Base-by-base conservation (phyloP, 192 early-diverging fungal species). In the Rhizophlyctis rosea region DNA sequence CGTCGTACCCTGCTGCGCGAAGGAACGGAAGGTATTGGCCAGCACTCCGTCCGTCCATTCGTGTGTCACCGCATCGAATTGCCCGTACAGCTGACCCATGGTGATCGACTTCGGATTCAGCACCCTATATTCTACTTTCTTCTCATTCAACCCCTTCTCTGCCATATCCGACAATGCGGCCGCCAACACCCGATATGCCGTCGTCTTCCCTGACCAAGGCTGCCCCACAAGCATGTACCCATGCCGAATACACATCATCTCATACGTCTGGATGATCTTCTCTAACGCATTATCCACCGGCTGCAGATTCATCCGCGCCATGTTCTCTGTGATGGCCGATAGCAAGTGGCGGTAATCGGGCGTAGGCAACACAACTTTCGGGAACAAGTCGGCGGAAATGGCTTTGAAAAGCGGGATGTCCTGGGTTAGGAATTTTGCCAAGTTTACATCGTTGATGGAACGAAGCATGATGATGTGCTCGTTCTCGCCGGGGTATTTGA, bases 231-330 rank as follows among this genome's bases (percentile, higher is more conserved):
- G 70, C 82, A 85, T 85, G 62, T 82, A 81, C 34, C 82, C 82
- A 57, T 85, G 82, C 28, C 82, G 68, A 57, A 85, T 82, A 64
- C 81, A 81, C 79, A 83, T 85, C 76, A 82, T 85, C 62, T 85
- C 82, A 48, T 85, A 85, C 3, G 77, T 77, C 57, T 85, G 82
- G 51, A 85, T 79, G 39, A 84, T 85, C 56, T 82, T 83, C 63
- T 85, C 82, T 25, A 85, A 50, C 24, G 72, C 72, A 2, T 54
- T 64, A n/a, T 67, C 60, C 1, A 79, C 81, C 4, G 76, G 68
- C 59, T 81, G 76, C 24, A 84, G 54, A 57, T 85, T 85, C 68
- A 75, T 75, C 59, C 81, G 76, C 32, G 51, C 67, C 58, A 85
- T 73, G 33, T 74, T 75, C 14, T 71, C 70, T 5, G 76, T 64